Evolutionary conservation across 2,329 filamentous ascomycete species (phyloP), one percentile per base, ranked within the genome.

Genomic region (Fusarium brevicatenulatum): DNA sequence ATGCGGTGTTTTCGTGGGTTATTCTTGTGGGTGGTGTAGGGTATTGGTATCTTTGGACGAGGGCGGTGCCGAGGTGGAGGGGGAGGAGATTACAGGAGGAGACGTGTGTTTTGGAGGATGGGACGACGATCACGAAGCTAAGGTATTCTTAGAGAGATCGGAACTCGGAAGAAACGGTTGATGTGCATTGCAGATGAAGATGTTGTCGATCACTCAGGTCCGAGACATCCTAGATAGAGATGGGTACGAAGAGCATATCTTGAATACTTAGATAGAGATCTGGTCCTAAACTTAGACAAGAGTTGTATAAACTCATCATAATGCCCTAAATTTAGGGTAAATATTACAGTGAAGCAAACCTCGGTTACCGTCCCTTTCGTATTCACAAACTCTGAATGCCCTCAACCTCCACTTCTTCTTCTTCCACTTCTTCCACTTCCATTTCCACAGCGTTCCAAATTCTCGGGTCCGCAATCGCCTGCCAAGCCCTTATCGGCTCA

Each of bases 11-110:
- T 10, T 86, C 86, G 7, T 81, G 85, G 15, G 82, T 83, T 25
- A 85, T 88, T 87, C 89, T 82, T 83, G 87, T 84, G 32, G 15
- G 61, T 10, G 91, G 88, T 0, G 77, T 91, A 2, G 3, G 89
- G 0, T 94, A 94, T 77, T 94, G 92, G 92, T 90, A 89, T 70
- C 68, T 92, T 3, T 92, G 90, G 88, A 91, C 91, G 2, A 83
- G 89, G 7, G 71, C 50, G 2, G 78, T 93, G 30, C 92, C 92
- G 3, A 82, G 80, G 46, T 87, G 86, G 81, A 84, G 87, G 56
- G 86, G 87, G 0, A 93, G 92, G 77, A 85, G 78, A 19, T 80
- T 94, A 4, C 90, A 92, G 74, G 91, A 93, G 73, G 85, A 88
- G 63, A 83, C 83, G 6, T 87, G 88, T 42, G 82, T 90, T 1